Percentiles rank a stretch among this genome's conserved stretches.
Evolutionary conservation across 352 stramenopile genomes (phyloP).

Genomic region (Phytophthora quininea): DNA sequence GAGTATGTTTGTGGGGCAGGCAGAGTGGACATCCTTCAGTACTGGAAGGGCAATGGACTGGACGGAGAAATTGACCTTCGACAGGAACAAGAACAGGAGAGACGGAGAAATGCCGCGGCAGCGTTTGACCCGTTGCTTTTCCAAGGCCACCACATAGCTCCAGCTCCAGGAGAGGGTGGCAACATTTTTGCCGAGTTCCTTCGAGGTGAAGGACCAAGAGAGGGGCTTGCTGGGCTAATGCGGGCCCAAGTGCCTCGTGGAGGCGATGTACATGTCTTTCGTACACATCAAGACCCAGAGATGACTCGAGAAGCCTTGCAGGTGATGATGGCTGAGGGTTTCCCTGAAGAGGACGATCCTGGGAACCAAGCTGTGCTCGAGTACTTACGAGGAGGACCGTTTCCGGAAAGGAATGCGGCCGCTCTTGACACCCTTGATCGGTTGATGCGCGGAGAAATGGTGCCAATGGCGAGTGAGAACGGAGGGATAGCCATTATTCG

Average conservation of each 20-base stretch:
- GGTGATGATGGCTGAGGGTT: neutral
- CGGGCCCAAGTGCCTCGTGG: neutral
- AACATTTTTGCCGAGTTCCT: no score
- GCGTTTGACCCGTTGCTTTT: no score
- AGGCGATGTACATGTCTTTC: no score
- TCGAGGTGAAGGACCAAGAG: no score
- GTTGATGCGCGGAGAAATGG: neutral
- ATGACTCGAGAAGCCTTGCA: neutral
- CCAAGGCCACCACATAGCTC: neutral
- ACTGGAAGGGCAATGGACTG: slow-evolving; percentile 1
- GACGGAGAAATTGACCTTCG: neutral
- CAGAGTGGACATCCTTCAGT: neutral
- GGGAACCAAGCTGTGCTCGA: neutral
- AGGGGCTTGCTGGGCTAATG: no score
- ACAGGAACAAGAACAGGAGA: neutral
- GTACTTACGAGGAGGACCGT: neutral
- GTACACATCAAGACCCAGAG: neutral
- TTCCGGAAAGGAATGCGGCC: neutral
- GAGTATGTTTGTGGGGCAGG: neutral
- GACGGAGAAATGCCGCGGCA: neutral
- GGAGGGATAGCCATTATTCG: neutral
- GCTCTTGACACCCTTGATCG: neutral
- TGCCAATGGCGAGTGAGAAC: neutral
- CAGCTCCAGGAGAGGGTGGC: no score
- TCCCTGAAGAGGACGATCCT: neutral